Evolutionary conservation across 176 grass and related monocot species (phyloP).

Genomic region (Dactylis glomerata): DNA sequence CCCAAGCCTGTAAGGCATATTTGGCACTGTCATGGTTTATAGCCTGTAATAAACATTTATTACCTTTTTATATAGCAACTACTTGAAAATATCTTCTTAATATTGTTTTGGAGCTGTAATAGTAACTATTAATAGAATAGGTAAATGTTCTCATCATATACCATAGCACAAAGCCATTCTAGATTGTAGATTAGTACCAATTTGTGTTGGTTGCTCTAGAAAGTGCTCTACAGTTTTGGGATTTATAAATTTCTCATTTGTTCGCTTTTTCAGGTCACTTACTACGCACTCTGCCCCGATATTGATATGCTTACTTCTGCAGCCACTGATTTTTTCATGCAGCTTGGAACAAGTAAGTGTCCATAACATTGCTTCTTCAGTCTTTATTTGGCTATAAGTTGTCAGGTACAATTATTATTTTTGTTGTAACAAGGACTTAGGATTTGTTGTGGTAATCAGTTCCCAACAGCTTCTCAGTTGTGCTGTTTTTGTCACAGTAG

Average conservation of each 20-base stretch:
- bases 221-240: neutral
- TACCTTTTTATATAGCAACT: slow-evolving; percentile 2
- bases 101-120: neutral
- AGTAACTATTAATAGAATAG: neutral
- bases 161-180: neutral
- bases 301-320: slow-evolving; percentile 87
- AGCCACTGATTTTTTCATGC: slow-evolving; percentile 74
- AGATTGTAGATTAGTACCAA: slow-evolving; percentile 10
- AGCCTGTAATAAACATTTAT: neutral
- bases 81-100: neutral
- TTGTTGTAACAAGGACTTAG: neutral
- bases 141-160: neutral
- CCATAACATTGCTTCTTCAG: neutral
- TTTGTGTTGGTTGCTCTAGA: slow-evolving; percentile 14
- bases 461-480: neutral
- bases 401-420: slow-evolving; percentile 14
- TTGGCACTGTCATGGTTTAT: neutral
- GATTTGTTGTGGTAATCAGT: neutral
- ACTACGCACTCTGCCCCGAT: slow-evolving; percentile 87
- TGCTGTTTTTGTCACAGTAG: neutral
- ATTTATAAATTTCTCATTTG: slow-evolving; percentile 13
- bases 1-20: slow-evolving; percentile 74
- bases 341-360: slow-evolving; percentile 80
- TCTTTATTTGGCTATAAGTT: neutral
- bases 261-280: slow-evolving; percentile 65